Base-by-base conservation (phyloP, 192 early-diverging fungal species). In the Umbelopsis vinacea region DNA sequence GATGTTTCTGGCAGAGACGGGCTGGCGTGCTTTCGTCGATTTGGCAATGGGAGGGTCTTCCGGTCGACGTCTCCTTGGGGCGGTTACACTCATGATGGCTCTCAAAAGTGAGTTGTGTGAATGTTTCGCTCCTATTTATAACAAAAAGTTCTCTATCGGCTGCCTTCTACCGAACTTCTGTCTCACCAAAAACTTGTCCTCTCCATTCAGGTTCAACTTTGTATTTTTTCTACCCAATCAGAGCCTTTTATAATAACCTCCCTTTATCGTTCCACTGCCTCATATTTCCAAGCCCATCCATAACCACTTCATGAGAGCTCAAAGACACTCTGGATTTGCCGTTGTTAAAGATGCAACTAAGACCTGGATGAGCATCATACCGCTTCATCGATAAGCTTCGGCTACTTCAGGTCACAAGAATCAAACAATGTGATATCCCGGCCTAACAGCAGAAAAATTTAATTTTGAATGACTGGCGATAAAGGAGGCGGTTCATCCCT, bases 51-150 rank as follows among this genome's bases (percentile, higher is more conserved):
- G 29, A 37, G 12, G 17, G 33, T 12, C 33, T 19, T 63, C 57
- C 33, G 57, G 57, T 37, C 57, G 57, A 19, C 57, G 57, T 37
- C 57, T 63, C 57, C 57, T 63, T 37, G 57, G 26, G 11, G 26
- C 57, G 4, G 57, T 63, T 14, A 63, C 57, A 35, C 57, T 63
- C 57, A 63, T 63, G 26, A 29, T 63, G 57, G n/a, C n/a, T n/a
- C 4, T 63, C 5, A 37, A 37, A n/a, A 38, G n/a, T 6, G 9
- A 6, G 4, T 50, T 19, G 19, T 2, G 48, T 17, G 7, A 17
- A 8, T 50, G 48, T 1, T 0, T 17, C 19, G 48, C 6, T 50
- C 48, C 48, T 50, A 15, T 19, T n/a, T 50, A 50, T 50, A 50
- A 10, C 4, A 48, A 19, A 17, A 19, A 21, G 11, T n/a, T 6